Evolutionary conservation across 1,284 basidiomycete species (phyloP).

Genomic region (Puccinia hordei): DNA sequence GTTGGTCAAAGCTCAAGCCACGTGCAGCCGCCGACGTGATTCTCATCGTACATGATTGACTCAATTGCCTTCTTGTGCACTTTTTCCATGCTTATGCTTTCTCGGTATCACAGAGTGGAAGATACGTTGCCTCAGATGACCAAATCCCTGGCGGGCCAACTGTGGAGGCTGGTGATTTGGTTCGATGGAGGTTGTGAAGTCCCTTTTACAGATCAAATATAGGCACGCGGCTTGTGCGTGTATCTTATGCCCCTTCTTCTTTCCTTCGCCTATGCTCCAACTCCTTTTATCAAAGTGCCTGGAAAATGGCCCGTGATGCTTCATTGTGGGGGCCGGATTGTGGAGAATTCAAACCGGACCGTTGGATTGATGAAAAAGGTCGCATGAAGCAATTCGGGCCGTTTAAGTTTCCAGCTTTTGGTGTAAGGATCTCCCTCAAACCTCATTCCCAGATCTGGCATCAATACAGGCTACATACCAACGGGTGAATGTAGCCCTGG

Average conservation of each 20-base stretch:
- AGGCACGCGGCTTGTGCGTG: neutral
- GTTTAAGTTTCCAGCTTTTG: slow-evolving; percentile 54
- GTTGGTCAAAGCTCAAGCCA: neutral
- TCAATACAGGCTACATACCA: neutral
- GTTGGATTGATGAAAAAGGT: slow-evolving; percentile 54
- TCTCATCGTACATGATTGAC: neutral
- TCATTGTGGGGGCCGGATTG: slow-evolving; percentile 54
- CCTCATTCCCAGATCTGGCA: neutral
- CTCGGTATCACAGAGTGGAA: slow-evolving; percentile 5
- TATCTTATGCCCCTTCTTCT: neutral
- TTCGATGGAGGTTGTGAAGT: slow-evolving; percentile 34
- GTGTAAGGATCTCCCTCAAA: slow-evolving; percentile 49
- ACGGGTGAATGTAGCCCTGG: neutral
- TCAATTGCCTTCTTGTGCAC: neutral
- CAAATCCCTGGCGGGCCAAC: slow-evolving; percentile 35
- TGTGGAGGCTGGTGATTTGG: slow-evolving; percentile 28
- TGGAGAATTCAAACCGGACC: slow-evolving; percentile 52
- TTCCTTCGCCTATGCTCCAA: neutral
- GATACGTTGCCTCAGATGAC: slow-evolving; percentile 9
- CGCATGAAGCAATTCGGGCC: slow-evolving; percentile 51
- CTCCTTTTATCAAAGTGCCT: slow-evolving; percentile 50
- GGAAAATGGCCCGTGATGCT: slow-evolving; percentile 52
- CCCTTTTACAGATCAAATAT: neutral
- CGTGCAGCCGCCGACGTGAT: neutral
- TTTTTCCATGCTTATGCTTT: neutral